Base-by-base conservation (phyloP, 345 rosid species). In the Eucalyptus sp. region DNA sequence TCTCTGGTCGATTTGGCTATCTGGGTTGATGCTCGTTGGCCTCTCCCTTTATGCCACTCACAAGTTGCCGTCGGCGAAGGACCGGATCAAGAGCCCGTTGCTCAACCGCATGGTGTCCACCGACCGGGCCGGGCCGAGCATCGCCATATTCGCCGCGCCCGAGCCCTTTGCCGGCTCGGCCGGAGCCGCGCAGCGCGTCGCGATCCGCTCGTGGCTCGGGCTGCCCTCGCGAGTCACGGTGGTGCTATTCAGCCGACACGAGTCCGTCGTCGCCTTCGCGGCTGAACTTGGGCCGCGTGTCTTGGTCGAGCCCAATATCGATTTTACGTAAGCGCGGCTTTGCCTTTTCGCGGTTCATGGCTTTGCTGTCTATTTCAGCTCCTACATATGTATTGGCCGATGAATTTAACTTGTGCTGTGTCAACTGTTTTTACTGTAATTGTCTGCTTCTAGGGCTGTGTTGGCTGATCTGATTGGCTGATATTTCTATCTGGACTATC, bases 131-230 rank as follows among this genome's bases (percentile, higher is more conserved):
- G 33, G 87, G 83, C 97, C 96, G 18, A 92, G 14, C 50, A 94
- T 96, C 91, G 92, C 97, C 43, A 92, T 97, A 25, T 96, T 97
- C 88, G 90, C 99, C 5, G 94, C 96, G 15, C 94, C 96, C 60
- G 31, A 85, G 79, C 95, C 95, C 49, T 88, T 90, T 80, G 24
- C 49, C 37, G 95, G 93, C 58, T 91, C 95, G 20, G 91, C 43
- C 79, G 95, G 94, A 44, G 60, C 88, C 68, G 92, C 88, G 89
- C 98, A 94, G 93, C 88, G 91, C 56, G 86, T 94, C 24, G 92
- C 93, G 88, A 71, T 98, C 91, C 96, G 94, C 5, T 95, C 99
- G 50, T 96, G 99, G 99, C 97, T 96, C 87, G 94, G 94, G 92
- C 92, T 96, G 91, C 95, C 98, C n/a, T 91, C 97, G 14, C 92